These are phyloP conservation scores for Quercus dentata DNA, from an alignment of 306 rosid species.

Conservation along the genomic window DNA sequence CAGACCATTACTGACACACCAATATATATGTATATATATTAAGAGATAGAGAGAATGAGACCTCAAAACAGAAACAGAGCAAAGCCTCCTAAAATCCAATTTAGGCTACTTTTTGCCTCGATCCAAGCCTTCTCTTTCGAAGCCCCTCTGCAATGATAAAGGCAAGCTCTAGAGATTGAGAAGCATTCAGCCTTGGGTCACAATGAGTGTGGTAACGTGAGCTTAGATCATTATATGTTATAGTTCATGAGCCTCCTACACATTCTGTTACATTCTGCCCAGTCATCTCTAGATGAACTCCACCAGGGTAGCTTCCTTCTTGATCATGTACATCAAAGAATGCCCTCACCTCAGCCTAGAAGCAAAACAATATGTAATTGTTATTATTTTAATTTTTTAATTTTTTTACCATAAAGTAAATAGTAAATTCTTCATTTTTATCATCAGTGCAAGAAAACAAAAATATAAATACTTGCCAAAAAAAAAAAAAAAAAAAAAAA, in stretches of 20 bases:
- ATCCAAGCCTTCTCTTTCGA: slow-evolving; percentile 21
- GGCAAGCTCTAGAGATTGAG: slow-evolving; percentile 39
- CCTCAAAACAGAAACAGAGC: neutral
- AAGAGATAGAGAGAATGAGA: neutral
- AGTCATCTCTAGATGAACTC: slow-evolving; percentile 42
- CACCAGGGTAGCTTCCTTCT: slow-evolving; percentile 43
- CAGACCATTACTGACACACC: neutral
- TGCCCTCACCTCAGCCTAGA: slow-evolving; percentile 34
- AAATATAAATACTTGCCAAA: neutral
- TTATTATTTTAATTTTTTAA: neutral
- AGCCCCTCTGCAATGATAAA: slow-evolving; percentile 36
- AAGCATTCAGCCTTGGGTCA: slow-evolving; percentile 39
- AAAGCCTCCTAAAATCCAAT: neutral
- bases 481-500: no score
- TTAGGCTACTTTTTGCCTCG: neutral
- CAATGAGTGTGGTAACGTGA: slow-evolving; percentile 39
- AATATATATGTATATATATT: neutral
- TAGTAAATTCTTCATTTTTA: no score
- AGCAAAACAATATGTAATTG: neutral
- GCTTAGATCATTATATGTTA: slow-evolving; percentile 35
- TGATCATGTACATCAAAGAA: slow-evolving; percentile 42
- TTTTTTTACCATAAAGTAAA: no score
- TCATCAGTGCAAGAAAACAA: neutral
- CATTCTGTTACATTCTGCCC: slow-evolving; percentile 42
- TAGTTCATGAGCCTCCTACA: slow-evolving; percentile 33